A percentile compares a stretch with the other conserved stretches of the same genome.
Evolutionary conservation across 2,329 filamentous ascomycete genomes (phyloP).

Genomic region (Sporothrix pseudoabietina): DNA sequence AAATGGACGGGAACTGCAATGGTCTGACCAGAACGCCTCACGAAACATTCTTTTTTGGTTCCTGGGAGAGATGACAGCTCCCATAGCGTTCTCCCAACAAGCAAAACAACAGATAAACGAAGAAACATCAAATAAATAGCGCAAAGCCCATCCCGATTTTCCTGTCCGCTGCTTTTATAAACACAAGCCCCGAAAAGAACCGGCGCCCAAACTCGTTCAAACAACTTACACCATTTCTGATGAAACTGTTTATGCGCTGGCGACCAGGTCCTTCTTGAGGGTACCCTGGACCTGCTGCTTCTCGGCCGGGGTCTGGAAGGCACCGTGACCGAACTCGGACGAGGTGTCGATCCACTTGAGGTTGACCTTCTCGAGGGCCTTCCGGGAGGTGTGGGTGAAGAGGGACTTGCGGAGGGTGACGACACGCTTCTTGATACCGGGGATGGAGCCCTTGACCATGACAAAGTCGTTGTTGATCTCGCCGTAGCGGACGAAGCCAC

Average conservation of each 20-base stretch:
- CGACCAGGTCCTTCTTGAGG: slow-evolving; percentile 92
- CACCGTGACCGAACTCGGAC: slow-evolving; percentile 99
- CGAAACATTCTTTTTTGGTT: slow-evolving; percentile 23
- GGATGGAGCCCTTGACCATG: slow-evolving; percentile 95
- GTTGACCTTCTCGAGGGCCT: slow-evolving; percentile 97
- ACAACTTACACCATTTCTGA: slow-evolving; percentile 20
- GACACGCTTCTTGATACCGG: slow-evolving; percentile 99
- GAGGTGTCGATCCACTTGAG: slow-evolving; percentile 99
- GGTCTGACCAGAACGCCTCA: slow-evolving; percentile 11
- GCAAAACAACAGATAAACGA: slow-evolving; percentile 27
- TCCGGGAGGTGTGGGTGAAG: slow-evolving; percentile 94
- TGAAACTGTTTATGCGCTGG: slow-evolving; percentile 46
- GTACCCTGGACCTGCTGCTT: slow-evolving; percentile 97
- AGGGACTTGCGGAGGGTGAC: slow-evolving; percentile 99
- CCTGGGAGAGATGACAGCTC: slow-evolving; percentile 11
- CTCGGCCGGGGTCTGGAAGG: slow-evolving; percentile 97
- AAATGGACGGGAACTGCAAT: slow-evolving; percentile 15
- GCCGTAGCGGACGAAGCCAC: slow-evolving; percentile 99
- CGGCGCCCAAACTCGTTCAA: slow-evolving; percentile 18
- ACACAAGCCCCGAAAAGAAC: slow-evolving; percentile 40
- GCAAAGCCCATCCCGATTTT: slow-evolving; percentile 29
- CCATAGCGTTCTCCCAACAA: slow-evolving; percentile 22
- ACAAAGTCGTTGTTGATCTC: slow-evolving; percentile 99
- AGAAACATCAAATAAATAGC: slow-evolving; percentile 29
- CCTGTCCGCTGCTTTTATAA: slow-evolving; percentile 30